These are phyloP conservation scores for Pseudopithomyces chartarum DNA, from an alignment of 2,329 filamentous ascomycete species.

Conservation along the genomic window DNA sequence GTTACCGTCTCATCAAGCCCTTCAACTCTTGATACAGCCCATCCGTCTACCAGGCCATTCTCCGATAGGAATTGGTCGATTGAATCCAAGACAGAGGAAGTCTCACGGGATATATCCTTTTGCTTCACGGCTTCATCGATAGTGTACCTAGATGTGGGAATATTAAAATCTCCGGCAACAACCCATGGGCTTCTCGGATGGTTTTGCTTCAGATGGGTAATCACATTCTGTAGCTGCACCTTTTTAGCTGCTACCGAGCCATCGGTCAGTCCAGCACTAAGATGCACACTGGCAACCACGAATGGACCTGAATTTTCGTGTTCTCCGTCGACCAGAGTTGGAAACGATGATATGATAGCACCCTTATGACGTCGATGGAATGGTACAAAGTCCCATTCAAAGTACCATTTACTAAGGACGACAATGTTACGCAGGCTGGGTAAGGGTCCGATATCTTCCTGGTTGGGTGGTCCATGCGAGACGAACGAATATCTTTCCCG, in stretches of 20 bases:
- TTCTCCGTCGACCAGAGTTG: slow-evolving; percentile 35
- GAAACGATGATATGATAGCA: slow-evolving; percentile 56
- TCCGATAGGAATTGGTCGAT: slow-evolving; percentile 56
- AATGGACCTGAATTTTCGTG: slow-evolving; percentile 44
- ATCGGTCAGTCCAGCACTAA: slow-evolving; percentile 66
- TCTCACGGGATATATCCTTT: slow-evolving; percentile 59
- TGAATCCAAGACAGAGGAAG: slow-evolving; percentile 49
- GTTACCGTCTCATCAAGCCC: slow-evolving; percentile 47
- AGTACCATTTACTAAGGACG: slow-evolving; percentile 61
- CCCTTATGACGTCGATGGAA: slow-evolving; percentile 64
- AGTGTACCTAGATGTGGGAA: slow-evolving; percentile 63
- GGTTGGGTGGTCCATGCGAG: slow-evolving; percentile 62
- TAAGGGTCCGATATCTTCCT: slow-evolving; percentile 59
- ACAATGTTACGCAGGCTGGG: slow-evolving; percentile 66
- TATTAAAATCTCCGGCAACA: slow-evolving; percentile 68
- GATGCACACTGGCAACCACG: slow-evolving; percentile 63
- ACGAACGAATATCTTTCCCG: slow-evolving; percentile 58
- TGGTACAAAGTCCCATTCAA: slow-evolving; percentile 61
- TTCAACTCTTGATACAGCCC: slow-evolving; percentile 54
- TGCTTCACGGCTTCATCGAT: slow-evolving; percentile 59
- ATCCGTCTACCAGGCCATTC: slow-evolving; percentile 58
- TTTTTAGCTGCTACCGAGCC: slow-evolving; percentile 62
- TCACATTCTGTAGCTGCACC: slow-evolving; percentile 59
- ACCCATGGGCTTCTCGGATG: slow-evolving; percentile 58
- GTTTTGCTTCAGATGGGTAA: slow-evolving; percentile 50